These are phyloP conservation scores for Elsinoe perseae DNA, from an alignment of 2,329 filamentous ascomycete species.

Conservation along the genomic window DNA sequence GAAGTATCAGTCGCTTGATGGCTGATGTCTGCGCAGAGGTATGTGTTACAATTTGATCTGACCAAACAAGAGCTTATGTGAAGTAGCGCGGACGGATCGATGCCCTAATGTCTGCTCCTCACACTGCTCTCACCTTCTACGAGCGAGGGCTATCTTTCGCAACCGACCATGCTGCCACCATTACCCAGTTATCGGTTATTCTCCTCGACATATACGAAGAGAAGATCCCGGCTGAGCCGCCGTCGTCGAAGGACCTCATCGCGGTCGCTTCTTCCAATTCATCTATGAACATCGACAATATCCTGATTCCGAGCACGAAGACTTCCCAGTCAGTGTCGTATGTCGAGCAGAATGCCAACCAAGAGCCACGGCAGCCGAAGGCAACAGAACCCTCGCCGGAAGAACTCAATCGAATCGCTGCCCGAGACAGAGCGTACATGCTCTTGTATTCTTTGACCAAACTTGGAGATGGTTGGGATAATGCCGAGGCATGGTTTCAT, in stretches of 20 bases:
- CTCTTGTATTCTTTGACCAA: constrained; percentile 77
- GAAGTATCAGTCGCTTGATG: constrained; percentile 76
- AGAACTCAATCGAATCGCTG: constrained; percentile 73
- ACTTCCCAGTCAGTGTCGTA: background rate
- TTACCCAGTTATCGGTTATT: constrained; percentile 74
- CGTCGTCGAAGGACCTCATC: background rate
- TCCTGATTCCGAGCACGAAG: background rate
- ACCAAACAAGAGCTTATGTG: background rate
- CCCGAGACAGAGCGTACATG: constrained; percentile 79
- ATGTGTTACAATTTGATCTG: constrained; percentile 31
- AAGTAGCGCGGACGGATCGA: constrained; percentile 59
- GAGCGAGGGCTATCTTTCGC: constrained; percentile 74
- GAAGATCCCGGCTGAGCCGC: constrained; percentile 48
- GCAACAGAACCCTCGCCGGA: constrained; percentile 48
- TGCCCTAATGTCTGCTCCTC: constrained; percentile 53
- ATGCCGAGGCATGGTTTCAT: constrained; percentile 86
- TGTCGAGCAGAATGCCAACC: background rate
- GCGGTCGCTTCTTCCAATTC: constrained; percentile 15
- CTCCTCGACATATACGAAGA: constrained; percentile 77
- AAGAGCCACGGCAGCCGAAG: background rate
- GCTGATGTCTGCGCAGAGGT: constrained; percentile 78
- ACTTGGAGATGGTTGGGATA: constrained; percentile 77
- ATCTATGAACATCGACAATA: constrained; percentile 14
- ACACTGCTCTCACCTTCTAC: constrained; percentile 66
- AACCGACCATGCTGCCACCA: constrained; percentile 71